Conservation (phyloP, 108 stramenopile species). For the Thalassiosira profunda region DNA sequence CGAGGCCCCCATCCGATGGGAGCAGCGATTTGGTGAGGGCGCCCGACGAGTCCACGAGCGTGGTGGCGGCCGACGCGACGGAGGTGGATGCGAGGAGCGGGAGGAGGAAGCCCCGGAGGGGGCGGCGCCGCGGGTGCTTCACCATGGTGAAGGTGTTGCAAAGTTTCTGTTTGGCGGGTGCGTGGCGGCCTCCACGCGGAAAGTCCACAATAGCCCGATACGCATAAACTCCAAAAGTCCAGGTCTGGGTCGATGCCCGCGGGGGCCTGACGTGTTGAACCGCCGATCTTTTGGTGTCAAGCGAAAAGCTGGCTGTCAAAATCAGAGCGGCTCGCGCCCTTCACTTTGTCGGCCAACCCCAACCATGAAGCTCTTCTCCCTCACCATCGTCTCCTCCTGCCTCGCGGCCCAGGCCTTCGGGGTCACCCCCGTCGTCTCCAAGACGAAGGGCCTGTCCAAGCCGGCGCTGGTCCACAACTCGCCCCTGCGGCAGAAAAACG, state of each 20-base stretch:
- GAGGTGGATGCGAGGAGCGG: background rate
- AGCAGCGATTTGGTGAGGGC: constrained; percentile 55
- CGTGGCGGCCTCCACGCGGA: too few species aligned
- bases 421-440: constrained; percentile 55
- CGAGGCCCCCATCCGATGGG: constrained; percentile 41
- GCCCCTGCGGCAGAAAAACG: constrained; percentile 63
- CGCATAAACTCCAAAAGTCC: too few species aligned
- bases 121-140: too few species aligned
- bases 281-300: constrained; percentile 1
- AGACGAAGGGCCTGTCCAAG: constrained; percentile 43
- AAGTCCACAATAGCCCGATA: too few species aligned
- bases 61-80: constrained; percentile 12
- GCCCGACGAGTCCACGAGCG: constrained; percentile 65
- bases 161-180: too few species aligned
- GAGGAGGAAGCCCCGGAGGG: too few species aligned
- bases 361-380: constrained; percentile 85
- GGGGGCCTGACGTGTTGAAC: background rate
- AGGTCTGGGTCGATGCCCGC: too few species aligned
- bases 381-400: constrained; percentile 74
- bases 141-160: too few species aligned
- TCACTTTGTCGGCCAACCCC: background rate
- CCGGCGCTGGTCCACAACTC: constrained; percentile 45
- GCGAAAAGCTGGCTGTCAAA: background rate
- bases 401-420: constrained; percentile 79
- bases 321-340: background rate